Evolutionary conservation across 2,329 filamentous ascomycete species (phyloP), one percentile per base, ranked within the genome.

Genomic region (Stagonosporopsis cucurbitacearum): DNA sequence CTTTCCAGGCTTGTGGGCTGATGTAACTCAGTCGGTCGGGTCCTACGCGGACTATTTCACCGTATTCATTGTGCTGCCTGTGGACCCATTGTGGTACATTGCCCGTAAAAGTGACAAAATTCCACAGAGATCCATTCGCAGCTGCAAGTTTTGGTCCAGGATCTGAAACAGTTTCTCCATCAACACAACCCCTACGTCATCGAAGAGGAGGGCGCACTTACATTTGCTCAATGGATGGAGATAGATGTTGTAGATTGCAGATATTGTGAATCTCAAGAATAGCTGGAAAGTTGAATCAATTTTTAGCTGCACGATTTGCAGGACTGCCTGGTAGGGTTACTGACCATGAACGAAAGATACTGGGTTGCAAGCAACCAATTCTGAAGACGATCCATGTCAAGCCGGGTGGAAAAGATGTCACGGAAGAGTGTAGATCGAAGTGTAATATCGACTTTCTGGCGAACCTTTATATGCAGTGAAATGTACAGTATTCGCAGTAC

Each of bases 51-150:
- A 60, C 60, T 13, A 58, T 41, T 39, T 36, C 33, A 19, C 59
- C 60, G 36, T 62, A 60, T 15, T 25, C 43, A 20, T 60, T 28
- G 30, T 62, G 59, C 6, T 59, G 43, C 9, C 35, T 39, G 28
- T 49, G 57, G 17, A 20, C 6, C 35, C 35, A 37, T 37, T 20
- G 35, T 19, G 35, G 35, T 20, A n/a, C 17, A 3, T 37, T 3
- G 7, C 35, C 35, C 4, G 4, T 37, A 5, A 12, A 0, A 20
- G 4, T 12, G 17, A 22, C 6, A 20, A 20, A 20, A 12, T 19
- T 20, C 35, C 35, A 37, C 8, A 20, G 5, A 12, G 35, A 37
- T 2, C 35, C 17, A 37, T 9, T 37, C 12, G 35, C 35, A 3
- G 8, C 17, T 12, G 35, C 35, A 37, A 37, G 35, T 15, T 37